These are phyloP conservation scores for Leishmania guyanensis DNA, from an alignment of 208 protist genomes.

Conservation along the genomic window DNA sequence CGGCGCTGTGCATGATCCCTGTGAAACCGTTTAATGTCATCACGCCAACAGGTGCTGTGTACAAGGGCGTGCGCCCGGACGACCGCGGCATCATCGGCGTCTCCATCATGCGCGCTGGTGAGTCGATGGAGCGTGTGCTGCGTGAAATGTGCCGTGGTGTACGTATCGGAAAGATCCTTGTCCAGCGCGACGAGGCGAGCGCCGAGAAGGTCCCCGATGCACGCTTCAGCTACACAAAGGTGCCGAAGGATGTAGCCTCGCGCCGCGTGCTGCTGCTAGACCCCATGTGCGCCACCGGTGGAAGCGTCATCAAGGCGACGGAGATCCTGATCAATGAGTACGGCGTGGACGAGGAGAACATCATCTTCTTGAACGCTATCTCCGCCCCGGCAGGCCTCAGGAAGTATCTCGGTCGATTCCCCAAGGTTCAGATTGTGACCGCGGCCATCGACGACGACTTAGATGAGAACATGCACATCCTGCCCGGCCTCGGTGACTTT, in stretches of 20 bases:
- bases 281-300: constrained; percentile 96
- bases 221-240: constrained; percentile 94
- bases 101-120: constrained; percentile 96
- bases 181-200: constrained; percentile 96
- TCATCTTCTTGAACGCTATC: constrained; percentile 97
- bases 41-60: constrained; percentile 92
- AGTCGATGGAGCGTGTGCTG: constrained; percentile 96
- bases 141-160: constrained; percentile 94
- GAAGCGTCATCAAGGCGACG: constrained; percentile 78
- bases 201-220: constrained; percentile 87
- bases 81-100: constrained; percentile 94
- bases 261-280: constrained; percentile 96
- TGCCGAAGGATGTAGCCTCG: constrained; percentile 93
- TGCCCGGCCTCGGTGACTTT: constrained; percentile 97
- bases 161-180: constrained; percentile 98
- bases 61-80: constrained; percentile 78
- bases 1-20: constrained; percentile 87
- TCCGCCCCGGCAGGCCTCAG: constrained; percentile 89
- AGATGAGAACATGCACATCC: constrained; percentile 94
- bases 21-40: constrained; percentile 81
- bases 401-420: constrained; percentile 63
- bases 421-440: constrained; percentile 91
- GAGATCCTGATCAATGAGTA: constrained; percentile 82
- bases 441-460: constrained; percentile 92
- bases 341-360: constrained; percentile 92